Percentiles rank a stretch among this genome's conserved stretches.
phyloP scores from a whole-genome alignment of 352 stramenopile genomes.

The Phytophthora pseudosyringae region DNA sequence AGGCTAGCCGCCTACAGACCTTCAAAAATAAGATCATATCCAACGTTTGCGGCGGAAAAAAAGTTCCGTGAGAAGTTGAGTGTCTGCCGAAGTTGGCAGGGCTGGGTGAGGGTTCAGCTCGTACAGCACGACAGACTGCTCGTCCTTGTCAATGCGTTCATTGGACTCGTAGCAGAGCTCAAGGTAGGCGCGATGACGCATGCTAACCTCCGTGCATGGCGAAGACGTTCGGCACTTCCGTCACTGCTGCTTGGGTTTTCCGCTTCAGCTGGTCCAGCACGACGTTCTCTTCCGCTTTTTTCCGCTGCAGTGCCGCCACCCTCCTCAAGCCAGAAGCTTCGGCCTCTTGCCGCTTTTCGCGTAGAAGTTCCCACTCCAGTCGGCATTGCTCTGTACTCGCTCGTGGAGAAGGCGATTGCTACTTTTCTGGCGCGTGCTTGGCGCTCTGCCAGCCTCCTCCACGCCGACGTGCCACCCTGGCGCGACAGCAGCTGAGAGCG shows the following conservation, averaged over 20 bases:
- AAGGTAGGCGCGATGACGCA: too few relatives aligned
- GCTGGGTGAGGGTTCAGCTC: too few relatives aligned
- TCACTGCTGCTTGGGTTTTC: background rate
- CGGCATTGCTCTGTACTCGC: constrained; percentile 30
- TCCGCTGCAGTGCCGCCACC: constrained; percentile 1
- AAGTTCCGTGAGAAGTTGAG: too few relatives aligned
- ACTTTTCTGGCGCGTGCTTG: constrained; percentile 13
- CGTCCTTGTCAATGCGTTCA: too few relatives aligned
- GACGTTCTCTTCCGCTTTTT: constrained; percentile 12
- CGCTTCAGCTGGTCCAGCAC: constrained; percentile 11
- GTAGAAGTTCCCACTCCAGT: constrained; percentile 38
- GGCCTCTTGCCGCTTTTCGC: constrained; percentile 13
- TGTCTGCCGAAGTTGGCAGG: too few relatives aligned
- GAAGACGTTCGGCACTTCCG: constrained; percentile 7
- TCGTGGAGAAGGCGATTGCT: constrained; percentile 17
- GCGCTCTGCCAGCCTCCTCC: constrained; percentile 21
- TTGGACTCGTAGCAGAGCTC: too few relatives aligned
- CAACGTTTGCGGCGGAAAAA: too few relatives aligned
- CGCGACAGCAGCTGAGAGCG: background rate
- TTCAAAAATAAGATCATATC: too few relatives aligned
- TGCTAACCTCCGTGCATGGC: background rate
- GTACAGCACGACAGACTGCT: too few relatives aligned
- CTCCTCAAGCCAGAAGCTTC: background rate
- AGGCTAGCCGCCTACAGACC: background rate
- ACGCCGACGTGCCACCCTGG: constrained; percentile 12